Evolutionary conservation across 1,284 basidiomycete genomes (phyloP).

Genomic region (Cutaneotrichosporon sp.): DNA sequence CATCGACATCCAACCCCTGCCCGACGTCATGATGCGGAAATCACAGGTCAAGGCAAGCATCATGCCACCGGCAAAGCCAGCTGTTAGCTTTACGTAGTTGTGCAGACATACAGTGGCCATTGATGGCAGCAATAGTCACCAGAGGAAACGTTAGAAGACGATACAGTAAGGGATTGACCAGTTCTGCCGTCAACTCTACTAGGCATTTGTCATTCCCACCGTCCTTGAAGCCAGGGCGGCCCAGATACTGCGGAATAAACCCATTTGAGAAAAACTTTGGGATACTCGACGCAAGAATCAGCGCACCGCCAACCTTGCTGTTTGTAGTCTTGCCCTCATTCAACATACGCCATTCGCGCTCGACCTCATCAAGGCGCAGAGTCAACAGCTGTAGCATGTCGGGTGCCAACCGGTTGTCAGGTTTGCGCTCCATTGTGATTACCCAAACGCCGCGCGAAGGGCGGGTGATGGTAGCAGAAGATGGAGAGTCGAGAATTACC

Average conservation of each 20-base stretch:
- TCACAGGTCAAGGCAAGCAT: slow-evolving; percentile 77
- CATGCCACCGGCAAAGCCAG: slow-evolving; percentile 76
- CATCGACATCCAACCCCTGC: slow-evolving; percentile 80
- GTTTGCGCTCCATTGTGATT: slow-evolving; percentile 40
- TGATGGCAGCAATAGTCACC: slow-evolving; percentile 73
- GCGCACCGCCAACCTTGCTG: slow-evolving; percentile 53
- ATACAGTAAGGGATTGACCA: slow-evolving; percentile 4
- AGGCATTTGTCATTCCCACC: neutral
- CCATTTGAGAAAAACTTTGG: slow-evolving; percentile 79
- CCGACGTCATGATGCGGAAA: slow-evolving; percentile 81
- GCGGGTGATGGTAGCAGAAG: slow-evolving; percentile 18
- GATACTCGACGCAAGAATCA: slow-evolving; percentile 68
- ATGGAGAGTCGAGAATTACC: neutral
- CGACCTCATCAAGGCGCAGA: slow-evolving; percentile 65
- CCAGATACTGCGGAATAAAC: slow-evolving; percentile 28
- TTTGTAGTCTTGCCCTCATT: neutral
- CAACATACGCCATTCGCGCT: slow-evolving; percentile 64
- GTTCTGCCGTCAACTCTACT: neutral
- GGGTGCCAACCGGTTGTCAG: slow-evolving; percentile 46
- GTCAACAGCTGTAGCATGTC: slow-evolving; percentile 32
- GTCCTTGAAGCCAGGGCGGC: slow-evolving; percentile 2
- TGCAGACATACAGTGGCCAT: slow-evolving; percentile 63
- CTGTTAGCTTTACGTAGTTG: neutral
- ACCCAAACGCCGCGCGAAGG: slow-evolving; percentile 35
- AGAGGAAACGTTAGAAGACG: slow-evolving; percentile 48